Evolutionary conservation across 176 grass and related monocot genomes (phyloP), one percentile per base, ranked within the genome.

Genomic region (Musa itinerans): DNA sequence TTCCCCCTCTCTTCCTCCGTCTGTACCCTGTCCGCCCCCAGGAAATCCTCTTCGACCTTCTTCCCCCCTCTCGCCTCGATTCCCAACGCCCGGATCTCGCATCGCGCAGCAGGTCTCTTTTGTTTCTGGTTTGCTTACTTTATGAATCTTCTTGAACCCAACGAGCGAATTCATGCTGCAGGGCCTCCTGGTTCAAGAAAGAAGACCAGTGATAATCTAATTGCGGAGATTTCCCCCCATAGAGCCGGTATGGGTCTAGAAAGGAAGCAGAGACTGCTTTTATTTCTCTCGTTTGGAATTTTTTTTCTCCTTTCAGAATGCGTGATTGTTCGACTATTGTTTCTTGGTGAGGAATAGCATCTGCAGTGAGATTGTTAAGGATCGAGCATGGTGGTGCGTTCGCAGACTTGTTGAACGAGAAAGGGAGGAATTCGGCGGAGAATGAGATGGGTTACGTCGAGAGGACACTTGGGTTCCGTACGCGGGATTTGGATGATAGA

Each of bases 371-470:
- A 80, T 77, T 97, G 82, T 77, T 97, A 53, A 89, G 90, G 79
- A 90, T 86, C 68, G 94, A 97, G 19, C 83, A 86, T 52, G 90
- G 94, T 9, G 92, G 89, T 34, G 90, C 94, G 15, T 97, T 91
- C 76, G 94, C 85, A 11, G 90, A 90, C 75, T 83, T 97, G 80
- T 89, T 97, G 75, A 97, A 97, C 77, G 87, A 85, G 71, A 93
- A 82, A 74, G 79, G 82, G 55, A 85, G 83, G 53, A 63, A 76
- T 65, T 87, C 87, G 19, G 82, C 66, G 50, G 73, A 85, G 53
- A 93, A 83, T 77, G 90, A 91, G 69, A 97, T 93, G 86, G 84
- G 86, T 74, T 93, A 97, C 88, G 90, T 97, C 15, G 80, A 93
- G 73, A 93, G 90, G 85, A 91, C 90, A 2, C 80, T 97, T 54